Conservation (phyloP, 345 rosid species). For the Lepidium aucheri region DNA sequence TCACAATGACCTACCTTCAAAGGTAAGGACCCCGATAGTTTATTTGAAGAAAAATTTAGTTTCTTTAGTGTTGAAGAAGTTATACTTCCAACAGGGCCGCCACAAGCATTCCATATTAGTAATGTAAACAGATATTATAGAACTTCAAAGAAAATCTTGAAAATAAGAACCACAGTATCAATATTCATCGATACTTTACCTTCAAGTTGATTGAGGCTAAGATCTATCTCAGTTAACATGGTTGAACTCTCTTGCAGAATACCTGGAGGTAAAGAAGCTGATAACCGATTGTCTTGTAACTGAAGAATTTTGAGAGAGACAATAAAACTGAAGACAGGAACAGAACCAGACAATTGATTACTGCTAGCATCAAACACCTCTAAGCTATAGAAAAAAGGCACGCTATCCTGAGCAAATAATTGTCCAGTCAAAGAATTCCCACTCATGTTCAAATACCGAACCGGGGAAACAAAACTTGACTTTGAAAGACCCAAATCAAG, state of each 20-base stretch:
- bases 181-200: slow-evolving; percentile 35
- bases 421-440: slow-evolving; percentile 48
- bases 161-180: background rate
- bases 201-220: slow-evolving; percentile 68
- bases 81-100: slow-evolving; percentile 68
- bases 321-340: slow-evolving; percentile 71
- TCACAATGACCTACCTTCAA: slow-evolving; percentile 55
- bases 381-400: slow-evolving; percentile 72
- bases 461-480: slow-evolving; percentile 52
- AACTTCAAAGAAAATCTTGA: background rate
- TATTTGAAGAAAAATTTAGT: slow-evolving; percentile 72
- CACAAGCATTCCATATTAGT: slow-evolving; percentile 8
- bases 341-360: slow-evolving; percentile 51
- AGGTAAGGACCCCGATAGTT: slow-evolving; percentile 64
- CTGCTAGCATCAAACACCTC: slow-evolving; percentile 87
- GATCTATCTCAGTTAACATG: slow-evolving; percentile 75
- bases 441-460: slow-evolving; percentile 60
- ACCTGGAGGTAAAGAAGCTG: slow-evolving; percentile 57
- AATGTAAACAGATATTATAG: background rate
- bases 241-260: slow-evolving; percentile 69
- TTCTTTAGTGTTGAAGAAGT: slow-evolving; percentile 65
- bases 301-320: slow-evolving; percentile 68
- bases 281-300: slow-evolving; percentile 61
- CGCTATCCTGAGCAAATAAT: slow-evolving; percentile 73
- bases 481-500: slow-evolving; percentile 64